Evolutionary conservation across 768 basidiomycete species (phyloP), one percentile per base, ranked within the genome.

Genomic region (Amanita polypyramis): DNA sequence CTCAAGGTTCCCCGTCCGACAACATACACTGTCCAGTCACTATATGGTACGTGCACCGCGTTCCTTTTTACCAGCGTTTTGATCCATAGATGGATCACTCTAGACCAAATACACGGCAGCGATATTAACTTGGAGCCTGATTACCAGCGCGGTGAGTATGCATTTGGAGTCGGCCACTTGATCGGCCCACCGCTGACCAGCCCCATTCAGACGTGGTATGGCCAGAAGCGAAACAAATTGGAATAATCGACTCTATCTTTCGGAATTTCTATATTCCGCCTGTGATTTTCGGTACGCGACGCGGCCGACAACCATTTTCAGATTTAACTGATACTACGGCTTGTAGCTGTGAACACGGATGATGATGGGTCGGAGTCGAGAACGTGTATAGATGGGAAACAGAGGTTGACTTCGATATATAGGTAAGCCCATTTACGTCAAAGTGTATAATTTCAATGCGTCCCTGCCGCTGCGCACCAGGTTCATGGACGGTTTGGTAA

Each of bases 301-400:
- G 32, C 30, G 8, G 10, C 33, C 2, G 3, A 7, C 25, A 12
- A 20, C 1, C 33, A 7, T 23, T 36, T 36, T 6, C n/a, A 23
- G 23, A 41, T 27, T 10, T 21, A 12, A 20, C 5, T 14, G 17
- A 47, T 30, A 36, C 23, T 3, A 1, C n/a, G 33, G 29, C 52
- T 56, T 29, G 53, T 50, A 69, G 79, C 81, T 51, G 72, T 77
- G 10, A 64, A 74, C 17, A 60, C 66, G 2, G 56, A 61, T 29
- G 74, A 79, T 0, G 84, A 88, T 55, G 86, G 86, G 0, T 64
- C 73, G 0, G 84, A 85, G 56, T 70, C 65, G 2, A 77, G 76
- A 54, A 78, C 76, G 1, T 85, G 83, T 55, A 84, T 85, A 6
- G 85, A 88, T 55, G 88, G 88, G 14, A 91, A 91, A 57, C 88